Evolutionary conservation across 1,284 basidiomycete genomes (phyloP).

Genomic region (Irpex sp.): DNA sequence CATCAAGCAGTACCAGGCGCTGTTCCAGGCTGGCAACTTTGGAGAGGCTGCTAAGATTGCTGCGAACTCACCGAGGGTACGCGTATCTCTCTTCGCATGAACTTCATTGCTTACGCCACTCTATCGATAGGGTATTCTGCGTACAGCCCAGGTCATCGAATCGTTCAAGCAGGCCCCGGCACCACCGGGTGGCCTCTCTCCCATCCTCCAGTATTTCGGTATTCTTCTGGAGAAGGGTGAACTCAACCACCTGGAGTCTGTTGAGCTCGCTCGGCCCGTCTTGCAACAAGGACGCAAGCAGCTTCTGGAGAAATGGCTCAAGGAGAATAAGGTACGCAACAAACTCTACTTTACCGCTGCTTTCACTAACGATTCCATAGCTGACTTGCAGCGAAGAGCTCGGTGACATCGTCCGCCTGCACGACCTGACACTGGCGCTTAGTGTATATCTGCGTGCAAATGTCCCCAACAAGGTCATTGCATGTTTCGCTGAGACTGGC

Average conservation of each 20-base stretch:
- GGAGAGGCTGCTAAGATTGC: slow-evolving; percentile 98
- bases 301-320: slow-evolving; percentile 98
- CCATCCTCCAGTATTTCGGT: slow-evolving; percentile 98
- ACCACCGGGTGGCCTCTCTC: slow-evolving; percentile 91
- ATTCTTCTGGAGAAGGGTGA: slow-evolving; percentile 98
- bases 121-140: slow-evolving; percentile 85
- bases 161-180: slow-evolving; percentile 97
- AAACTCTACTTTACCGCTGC: neutral
- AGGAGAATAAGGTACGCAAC: slow-evolving; percentile 92
- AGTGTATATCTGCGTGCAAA: slow-evolving; percentile 99
- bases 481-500: slow-evolving; percentile 98
- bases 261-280: slow-evolving; percentile 97
- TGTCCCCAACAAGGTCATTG: slow-evolving; percentile 98
- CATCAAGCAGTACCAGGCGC: slow-evolving; percentile 93
- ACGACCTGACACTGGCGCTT: slow-evolving; percentile 98
- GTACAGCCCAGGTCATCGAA: slow-evolving; percentile 96
- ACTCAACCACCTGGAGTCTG: slow-evolving; percentile 95
- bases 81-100: slow-evolving; percentile 25
- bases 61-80: slow-evolving; percentile 93
- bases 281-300: slow-evolving; percentile 98
- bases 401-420: slow-evolving; percentile 94
- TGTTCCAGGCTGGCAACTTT: slow-evolving; percentile 93
- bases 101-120: slow-evolving; percentile 7
- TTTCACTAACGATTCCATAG: slow-evolving; percentile 54
- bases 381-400: slow-evolving; percentile 99